phyloP scores from a whole-genome alignment of 257 asterid species.

The Solanum commersonii region DNA sequence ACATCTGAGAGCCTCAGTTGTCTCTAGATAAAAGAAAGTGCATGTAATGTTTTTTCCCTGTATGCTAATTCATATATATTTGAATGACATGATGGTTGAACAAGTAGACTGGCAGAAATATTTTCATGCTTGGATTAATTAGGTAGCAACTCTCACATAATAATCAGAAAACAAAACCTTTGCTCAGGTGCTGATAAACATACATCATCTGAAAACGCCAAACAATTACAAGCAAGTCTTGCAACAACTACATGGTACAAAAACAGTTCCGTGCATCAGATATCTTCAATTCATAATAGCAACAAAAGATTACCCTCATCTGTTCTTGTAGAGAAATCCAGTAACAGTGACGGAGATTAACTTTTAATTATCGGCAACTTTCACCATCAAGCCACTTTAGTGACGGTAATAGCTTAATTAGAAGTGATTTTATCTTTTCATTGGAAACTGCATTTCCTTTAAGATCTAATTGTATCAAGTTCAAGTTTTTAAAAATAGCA shows the following conservation, averaged over 20 bases:
- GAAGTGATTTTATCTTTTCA: constrained; percentile 33
- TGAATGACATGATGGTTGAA: neutral
- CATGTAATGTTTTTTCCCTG: neutral
- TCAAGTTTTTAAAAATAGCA: constrained; percentile 48
- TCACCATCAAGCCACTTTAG: constrained; percentile 77
- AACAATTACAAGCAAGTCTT: neutral
- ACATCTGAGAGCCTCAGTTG: neutral
- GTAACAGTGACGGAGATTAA: neutral
- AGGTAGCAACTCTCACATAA: neutral
- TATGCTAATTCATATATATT: neutral
- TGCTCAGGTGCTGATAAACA: neutral
- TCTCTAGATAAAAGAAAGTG: neutral
- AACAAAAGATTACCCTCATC: neutral
- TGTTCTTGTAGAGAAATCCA: neutral
- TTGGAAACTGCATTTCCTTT: constrained; percentile 50
- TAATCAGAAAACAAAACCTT: neutral
- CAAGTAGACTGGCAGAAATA: neutral
- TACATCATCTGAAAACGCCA: neutral
- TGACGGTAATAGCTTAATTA: constrained; percentile 46
- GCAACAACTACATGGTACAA: neutral
- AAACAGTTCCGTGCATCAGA: neutral
- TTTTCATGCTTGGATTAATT: neutral
- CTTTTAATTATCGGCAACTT: neutral
- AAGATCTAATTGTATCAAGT: constrained; percentile 59
- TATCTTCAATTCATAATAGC: neutral